Evolutionary conservation across 371 early-diverging fungal species (phyloP).

Genomic region (Paraphysoderma sedebokerense): DNA sequence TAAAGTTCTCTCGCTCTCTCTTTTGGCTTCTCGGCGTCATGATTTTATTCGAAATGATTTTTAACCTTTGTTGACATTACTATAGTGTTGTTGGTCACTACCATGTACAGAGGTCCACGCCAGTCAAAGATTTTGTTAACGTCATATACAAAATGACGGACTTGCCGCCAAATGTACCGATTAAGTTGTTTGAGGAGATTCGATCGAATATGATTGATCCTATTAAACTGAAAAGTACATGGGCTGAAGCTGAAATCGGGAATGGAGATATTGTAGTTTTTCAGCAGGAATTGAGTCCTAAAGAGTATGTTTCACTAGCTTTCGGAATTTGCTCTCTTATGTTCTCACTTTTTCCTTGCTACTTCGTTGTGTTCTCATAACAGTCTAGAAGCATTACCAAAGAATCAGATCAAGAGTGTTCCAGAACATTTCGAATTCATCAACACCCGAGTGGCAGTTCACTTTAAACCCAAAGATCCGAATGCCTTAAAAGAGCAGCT

Average conservation of each 20-base stretch:
- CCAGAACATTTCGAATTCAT: conserved; percentile 55
- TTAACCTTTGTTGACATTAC: not conserved
- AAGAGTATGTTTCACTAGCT: conserved; percentile 26
- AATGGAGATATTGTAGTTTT: conserved; percentile 83
- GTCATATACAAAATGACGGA: conserved; percentile 27
- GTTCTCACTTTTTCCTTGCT: not conserved
- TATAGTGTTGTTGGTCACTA: conserved; percentile 41
- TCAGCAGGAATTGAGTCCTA: conserved; percentile 33
- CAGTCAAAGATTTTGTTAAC: conserved; percentile 46
- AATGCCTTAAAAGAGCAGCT: conserved; percentile 4
- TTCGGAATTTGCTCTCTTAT: too few relatives aligned
- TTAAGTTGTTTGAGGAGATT: conserved; percentile 73
- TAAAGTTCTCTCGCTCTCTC: not conserved
- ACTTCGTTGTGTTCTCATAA: not conserved
- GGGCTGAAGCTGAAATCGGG: conserved; percentile 58
- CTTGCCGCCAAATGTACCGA: conserved; percentile 30
- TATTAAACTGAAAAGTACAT: conserved; percentile 40
- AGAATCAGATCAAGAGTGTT: conserved; percentile 14
- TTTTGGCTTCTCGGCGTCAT: not conserved
- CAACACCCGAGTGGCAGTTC: conserved; percentile 39
- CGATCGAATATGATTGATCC: conserved; percentile 75
- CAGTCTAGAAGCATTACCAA: not conserved
- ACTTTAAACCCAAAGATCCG: conserved; percentile 36
- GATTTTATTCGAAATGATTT: not conserved
- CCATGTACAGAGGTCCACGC: conserved; percentile 34